Evolutionary conservation across 208 protist species (phyloP).

Genomic region (Trichomonas vaginalis): DNA sequence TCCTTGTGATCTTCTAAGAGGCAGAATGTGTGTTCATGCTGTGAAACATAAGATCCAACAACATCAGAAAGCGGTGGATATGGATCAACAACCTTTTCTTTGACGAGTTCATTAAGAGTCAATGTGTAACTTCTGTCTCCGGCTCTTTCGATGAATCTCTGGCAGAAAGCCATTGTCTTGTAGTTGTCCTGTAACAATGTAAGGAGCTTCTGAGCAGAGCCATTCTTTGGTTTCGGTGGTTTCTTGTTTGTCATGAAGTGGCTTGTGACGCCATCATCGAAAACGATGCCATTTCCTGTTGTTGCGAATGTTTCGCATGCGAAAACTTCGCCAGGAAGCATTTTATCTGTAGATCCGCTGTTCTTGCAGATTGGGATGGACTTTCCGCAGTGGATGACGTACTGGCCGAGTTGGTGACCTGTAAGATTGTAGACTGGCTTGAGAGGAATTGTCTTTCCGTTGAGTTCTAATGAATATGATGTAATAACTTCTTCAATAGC

Average conservation of each 20-base stretch:
- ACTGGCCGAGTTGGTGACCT: slow-evolving; percentile 87
- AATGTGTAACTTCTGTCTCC: slow-evolving; percentile 65
- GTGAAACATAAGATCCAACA: slow-evolving; percentile 80
- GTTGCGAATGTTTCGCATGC: slow-evolving; percentile 99
- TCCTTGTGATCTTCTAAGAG: background rate
- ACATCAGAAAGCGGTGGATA: slow-evolving; percentile 88
- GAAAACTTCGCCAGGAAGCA: slow-evolving; percentile 79
- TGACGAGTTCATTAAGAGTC: slow-evolving; percentile 50
- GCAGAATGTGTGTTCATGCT: slow-evolving; percentile 53
- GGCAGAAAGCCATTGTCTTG: slow-evolving; percentile 49
- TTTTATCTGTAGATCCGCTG: slow-evolving; percentile 54
- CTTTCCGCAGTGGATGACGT: slow-evolving; percentile 94
- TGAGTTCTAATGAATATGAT: slow-evolving; percentile 19
- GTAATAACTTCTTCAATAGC: slow-evolving; percentile 45
- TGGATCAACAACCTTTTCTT: slow-evolving; percentile 63
- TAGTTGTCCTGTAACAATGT: slow-evolving; percentile 67
- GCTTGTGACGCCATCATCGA: background rate
- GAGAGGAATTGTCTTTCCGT: background rate
- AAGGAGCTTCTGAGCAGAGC: slow-evolving; percentile 62
- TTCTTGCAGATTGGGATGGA: slow-evolving; percentile 86
- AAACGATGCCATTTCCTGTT: slow-evolving; percentile 56
- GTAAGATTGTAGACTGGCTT: slow-evolving; percentile 89
- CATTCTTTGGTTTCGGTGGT: slow-evolving; percentile 21
- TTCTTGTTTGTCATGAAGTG: slow-evolving; percentile 89
- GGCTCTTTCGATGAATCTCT: slow-evolving; percentile 31